phyloP scores from a whole-genome alignment of 208 protist genomes.

The Leishmania amazonensis region DNA sequence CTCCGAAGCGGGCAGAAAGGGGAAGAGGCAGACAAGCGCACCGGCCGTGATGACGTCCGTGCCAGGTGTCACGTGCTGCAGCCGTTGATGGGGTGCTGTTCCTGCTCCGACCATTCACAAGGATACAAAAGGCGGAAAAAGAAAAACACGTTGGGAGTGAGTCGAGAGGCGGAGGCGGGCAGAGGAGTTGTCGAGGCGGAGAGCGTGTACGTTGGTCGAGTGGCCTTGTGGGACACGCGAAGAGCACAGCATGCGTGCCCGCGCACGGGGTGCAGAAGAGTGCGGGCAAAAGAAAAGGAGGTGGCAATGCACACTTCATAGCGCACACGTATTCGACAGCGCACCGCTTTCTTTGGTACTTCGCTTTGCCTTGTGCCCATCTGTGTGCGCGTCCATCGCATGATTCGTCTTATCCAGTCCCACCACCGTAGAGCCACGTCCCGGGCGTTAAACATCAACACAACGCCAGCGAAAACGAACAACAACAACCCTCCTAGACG shows the following conservation, averaged over 20 bases:
- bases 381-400: not conserved
- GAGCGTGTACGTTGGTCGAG: not conserved
- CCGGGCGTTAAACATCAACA: not conserved
- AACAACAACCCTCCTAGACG: not conserved
- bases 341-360: not conserved
- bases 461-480: not conserved
- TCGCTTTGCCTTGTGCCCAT: not conserved
- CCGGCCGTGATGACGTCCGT: not conserved
- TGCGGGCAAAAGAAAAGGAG: not conserved
- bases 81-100: not conserved
- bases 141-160: not conserved
- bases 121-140: not conserved
- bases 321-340: too few relatives aligned
- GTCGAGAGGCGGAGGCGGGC: not conserved
- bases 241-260: not conserved
- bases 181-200: not conserved
- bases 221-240: not conserved
- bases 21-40: not conserved
- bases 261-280: not conserved
- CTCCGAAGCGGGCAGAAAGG: not conserved
- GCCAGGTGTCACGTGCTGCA: not conserved
- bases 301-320: too few relatives aligned
- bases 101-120: not conserved
- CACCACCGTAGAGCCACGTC: not conserved
- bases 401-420: not conserved